Percentiles rank a stretch among this genome's conserved stretches.
These are phyloP conservation scores for bread wheat (Triticum aestivum) DNA, from an alignment of 176 grass and related monocot genomes.

Conservation along the genomic window IWGSC_CS_RefSeq_v2.1 NC_057800.1:676393729-676394228, in stretches of 20 bases:
- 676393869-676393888: neutral
- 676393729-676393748: constrained; percentile 4
- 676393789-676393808: neutral
- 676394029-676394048: no score
- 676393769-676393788: neutral
- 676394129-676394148: neutral
- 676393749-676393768: neutral
- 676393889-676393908: neutral
- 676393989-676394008: no score
- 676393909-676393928: neutral
- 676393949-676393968: constrained; percentile 3
- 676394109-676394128: neutral
- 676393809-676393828: neutral
- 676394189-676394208: neutral
- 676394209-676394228: neutral
- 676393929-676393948: neutral
- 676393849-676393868: neutral
- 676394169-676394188: neutral
- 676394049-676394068: no score
- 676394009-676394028: no score
- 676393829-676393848: neutral
- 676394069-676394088: neutral
- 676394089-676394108: neutral
- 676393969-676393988: constrained; percentile 13
- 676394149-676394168: neutral